Percentiles rank a stretch among this genome's conserved stretches.
Conservation (phyloP, 371 early-diverging fungal genomes). For the Rhizopus arrhizus region DNA sequence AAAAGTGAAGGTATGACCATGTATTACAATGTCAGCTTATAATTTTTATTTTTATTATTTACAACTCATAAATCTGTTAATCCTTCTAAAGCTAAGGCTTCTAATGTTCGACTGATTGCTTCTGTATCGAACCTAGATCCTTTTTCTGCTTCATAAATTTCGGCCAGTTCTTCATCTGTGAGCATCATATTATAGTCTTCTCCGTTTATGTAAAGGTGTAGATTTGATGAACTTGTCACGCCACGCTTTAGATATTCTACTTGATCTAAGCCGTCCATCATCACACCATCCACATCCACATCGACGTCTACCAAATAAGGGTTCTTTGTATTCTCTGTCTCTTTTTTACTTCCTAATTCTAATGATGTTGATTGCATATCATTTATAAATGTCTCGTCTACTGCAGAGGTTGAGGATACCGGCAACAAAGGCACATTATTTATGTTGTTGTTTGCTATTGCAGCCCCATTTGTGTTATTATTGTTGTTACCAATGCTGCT, state of each 20-base stretch:
- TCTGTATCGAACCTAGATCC: slow-evolving; percentile 27
- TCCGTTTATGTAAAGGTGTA: slow-evolving; percentile 26
- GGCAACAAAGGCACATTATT: slow-evolving; percentile 2
- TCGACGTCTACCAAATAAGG: slow-evolving; percentile 52
- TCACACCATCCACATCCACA: slow-evolving; percentile 54
- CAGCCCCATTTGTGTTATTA: not conserved
- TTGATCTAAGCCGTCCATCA: slow-evolving; percentile 55
- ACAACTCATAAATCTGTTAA: slow-evolving; percentile 28
- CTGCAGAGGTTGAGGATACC: slow-evolving; percentile 1
- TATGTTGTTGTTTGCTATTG: slow-evolving; percentile 2
- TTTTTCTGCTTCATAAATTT: slow-evolving; percentile 24
- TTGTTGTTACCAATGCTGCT: slow-evolving; percentile 5
- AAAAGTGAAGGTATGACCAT: slow-evolving; percentile 14
- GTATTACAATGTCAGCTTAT: slow-evolving; percentile 11
- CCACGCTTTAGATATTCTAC: slow-evolving; percentile 43
- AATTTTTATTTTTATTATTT: not conserved
- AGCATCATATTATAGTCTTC: slow-evolving; percentile 24
- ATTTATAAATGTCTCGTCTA: slow-evolving; percentile 11
- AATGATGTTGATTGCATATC: slow-evolving; percentile 2
- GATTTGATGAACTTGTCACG: slow-evolving; percentile 8
- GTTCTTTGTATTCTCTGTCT: slow-evolving; percentile 26
- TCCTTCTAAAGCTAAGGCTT: slow-evolving; percentile 52
- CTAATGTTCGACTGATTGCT: slow-evolving; percentile 47
- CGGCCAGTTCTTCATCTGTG: slow-evolving; percentile 31
- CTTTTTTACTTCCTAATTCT: slow-evolving; percentile 8